Evolutionary conservation across 176 grass and related monocot species (phyloP), one percentile per base, ranked within the genome.

Genomic region (Eragrostis curvula): DNA sequence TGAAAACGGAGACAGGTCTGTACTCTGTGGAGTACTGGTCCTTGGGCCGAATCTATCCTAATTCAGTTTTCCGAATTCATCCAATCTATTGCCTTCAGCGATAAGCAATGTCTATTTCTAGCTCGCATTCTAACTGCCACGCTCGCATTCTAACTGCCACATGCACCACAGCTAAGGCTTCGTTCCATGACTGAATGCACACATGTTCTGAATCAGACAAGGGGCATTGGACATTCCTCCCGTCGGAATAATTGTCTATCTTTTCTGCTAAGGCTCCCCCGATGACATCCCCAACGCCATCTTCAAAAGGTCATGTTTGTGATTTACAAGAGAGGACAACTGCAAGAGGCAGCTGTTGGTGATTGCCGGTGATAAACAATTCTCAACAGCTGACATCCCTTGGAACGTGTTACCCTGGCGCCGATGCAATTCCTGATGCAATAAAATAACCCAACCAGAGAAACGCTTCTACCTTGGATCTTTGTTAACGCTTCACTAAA

Each of bases 141-240:
- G 25, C 12, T 45, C 60, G 1, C 66, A 45, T 15, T 12, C 46
- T 23, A 60, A 14, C 7, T 13, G 2, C 36, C 49, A 62, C 28
- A 63, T 50, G 68, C 3, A 23, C 42, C 2, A 24, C 2, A 16
- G 29, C 23, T 5, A 11, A 36, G 8, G 14, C 24, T 49, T 11
- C 67, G 16, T 9, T 24, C 6, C 23, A 21, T 51, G 44, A 18
- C 27, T 21, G 48, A 12, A 9, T 14, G 68, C 32, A 7, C 32
- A 7, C 32, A 55, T 75, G 68, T 60, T 30, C 11, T 45, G 39
- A 41, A 74, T 12, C 29, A 23, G 71, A 77, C 62, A 76, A 57
- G 23, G 12, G 44, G 13, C 27, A 36, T 12, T 6, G 73, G 64
- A 60, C 72, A 84, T 76, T 84, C 73, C 82, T 13, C 39, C 1